A percentile compares a stretch with the other conserved stretches of the same genome.
These are phyloP conservation scores for Candolleomyces eurysporus DNA, from an alignment of 768 basidiomycete genomes.

Conservation along the genomic window DNA sequence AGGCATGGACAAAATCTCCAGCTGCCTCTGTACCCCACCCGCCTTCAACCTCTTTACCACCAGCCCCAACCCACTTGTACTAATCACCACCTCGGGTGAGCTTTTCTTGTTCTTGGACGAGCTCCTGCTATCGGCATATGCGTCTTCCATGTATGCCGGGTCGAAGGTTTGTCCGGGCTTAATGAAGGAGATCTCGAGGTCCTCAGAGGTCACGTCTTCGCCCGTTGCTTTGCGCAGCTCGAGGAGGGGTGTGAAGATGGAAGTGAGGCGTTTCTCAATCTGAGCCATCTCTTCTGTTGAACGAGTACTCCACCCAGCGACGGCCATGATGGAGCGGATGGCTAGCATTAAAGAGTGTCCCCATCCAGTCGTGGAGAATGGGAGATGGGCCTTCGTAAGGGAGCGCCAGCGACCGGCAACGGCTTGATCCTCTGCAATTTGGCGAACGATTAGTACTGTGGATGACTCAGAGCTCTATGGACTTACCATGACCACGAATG, in stretches of 20 bases:
- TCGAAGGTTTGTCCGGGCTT: conserved; percentile 10
- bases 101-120: conserved; percentile 2
- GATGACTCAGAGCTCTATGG: conserved; percentile 40
- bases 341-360: neutral
- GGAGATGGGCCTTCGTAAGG: conserved; percentile 26
- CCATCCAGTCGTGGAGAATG: conserved; percentile 13
- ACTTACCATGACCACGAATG: conserved; percentile 36
- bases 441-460: neutral
- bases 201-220: conserved; percentile 22
- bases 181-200: conserved; percentile 13
- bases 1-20: conserved; percentile 6
- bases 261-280: conserved; percentile 21
- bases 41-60: neutral
- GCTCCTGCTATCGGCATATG: conserved; percentile 20
- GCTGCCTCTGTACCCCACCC: conserved; percentile 1
- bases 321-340: neutral
- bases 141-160: conserved; percentile 21
- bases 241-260: conserved; percentile 25
- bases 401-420: conserved; percentile 43
- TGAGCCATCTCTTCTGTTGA: conserved; percentile 7
- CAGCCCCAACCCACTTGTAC: conserved; percentile 11
- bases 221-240: conserved; percentile 22
- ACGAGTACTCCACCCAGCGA: conserved; percentile 1
- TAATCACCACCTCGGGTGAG: conserved; percentile 6
- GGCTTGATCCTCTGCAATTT: conserved; percentile 36